Base-by-base conservation (phyloP, 1,139 yeast species). In the Pichia cactophila region DNA sequence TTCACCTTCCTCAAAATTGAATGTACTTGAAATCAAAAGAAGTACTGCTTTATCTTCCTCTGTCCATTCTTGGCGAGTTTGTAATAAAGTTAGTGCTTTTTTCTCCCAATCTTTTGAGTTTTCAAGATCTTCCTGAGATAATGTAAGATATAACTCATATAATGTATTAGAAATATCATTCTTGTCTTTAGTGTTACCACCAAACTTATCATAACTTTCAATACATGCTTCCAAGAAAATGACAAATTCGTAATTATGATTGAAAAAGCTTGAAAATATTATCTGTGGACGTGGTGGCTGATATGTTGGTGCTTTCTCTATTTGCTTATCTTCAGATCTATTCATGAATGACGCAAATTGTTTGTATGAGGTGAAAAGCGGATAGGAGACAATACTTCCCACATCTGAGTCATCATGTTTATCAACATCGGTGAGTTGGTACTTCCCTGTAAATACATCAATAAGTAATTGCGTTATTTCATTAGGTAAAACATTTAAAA, bases 181-280 rank as follows among this genome's bases (percentile, higher is more conserved):
- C 56, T 81, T 79, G 59, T 88, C 96, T 55, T 77, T 76, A 20
- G 71, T 70, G 51, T 80, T 77, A 0, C 94, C 95, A 53, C 85
- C 92, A 61, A 81, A 86, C 53, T 74, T 76, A 52, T 85, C 90
- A 62, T 86, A 86, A 9, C 86, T 76, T 57, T 84, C 88, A 17
- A 89, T 69, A 60, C 97, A 88, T 0, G 97, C 97, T 62, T 92
- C 98, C 50, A 92, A 68, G 57, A 94, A 90, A n/a, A 87, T 86
- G 20, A 90, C 95, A 73, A 92, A 90, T 60, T 90, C 94, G 60
- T 83, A 78, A 0, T 95, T 89, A 61, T 86, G 88, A 59, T 83
- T 80, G 16, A 86, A 80, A 64, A 92, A 94, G 2, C 95, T 81
- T 1, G 95, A 81, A 62, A 89, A 94, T 2, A 92, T 86, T 41